A percentile compares a stretch with the other conserved stretches of the same genome.
phyloP scores from a whole-genome alignment of 2,329 filamentous ascomycete species.

The Nothophoma quercina region DNA sequence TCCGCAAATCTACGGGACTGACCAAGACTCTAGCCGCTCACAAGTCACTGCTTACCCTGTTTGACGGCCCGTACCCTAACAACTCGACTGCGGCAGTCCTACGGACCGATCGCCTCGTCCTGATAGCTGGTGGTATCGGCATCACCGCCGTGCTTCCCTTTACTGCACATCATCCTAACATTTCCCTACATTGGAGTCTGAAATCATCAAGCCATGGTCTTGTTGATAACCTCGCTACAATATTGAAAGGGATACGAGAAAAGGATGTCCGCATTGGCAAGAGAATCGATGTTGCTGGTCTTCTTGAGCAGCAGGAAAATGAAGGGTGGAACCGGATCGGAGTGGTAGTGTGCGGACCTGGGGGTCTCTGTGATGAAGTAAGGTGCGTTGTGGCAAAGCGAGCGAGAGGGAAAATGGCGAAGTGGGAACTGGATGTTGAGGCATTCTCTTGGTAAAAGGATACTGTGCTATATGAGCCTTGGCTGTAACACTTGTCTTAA shows the following conservation, averaged over 20 bases:
- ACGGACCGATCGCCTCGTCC: conserved; percentile 44
- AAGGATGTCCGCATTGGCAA: conserved; percentile 49
- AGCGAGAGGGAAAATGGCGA: conserved; percentile 5
- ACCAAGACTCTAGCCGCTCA: conserved; percentile 42
- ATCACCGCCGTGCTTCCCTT: conserved; percentile 55
- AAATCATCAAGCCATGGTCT: conserved; percentile 35
- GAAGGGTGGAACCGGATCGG: conserved; percentile 49
- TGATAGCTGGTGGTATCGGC: conserved; percentile 58
- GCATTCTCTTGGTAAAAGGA: conserved; percentile 34
- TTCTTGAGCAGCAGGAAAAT: conserved; percentile 45
- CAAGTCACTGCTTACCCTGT: conserved; percentile 44
- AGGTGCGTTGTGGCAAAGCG: conserved; percentile 31
- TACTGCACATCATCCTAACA: conserved; percentile 45
- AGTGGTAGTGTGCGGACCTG: conserved; percentile 55
- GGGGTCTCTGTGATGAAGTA: conserved; percentile 51
- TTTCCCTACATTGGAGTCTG: conserved; percentile 53
- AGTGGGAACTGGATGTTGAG: conserved; percentile 38
- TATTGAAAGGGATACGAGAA: conserved; percentile 37
- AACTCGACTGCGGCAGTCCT: conserved; percentile 32
- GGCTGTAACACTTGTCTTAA: too few relatives aligned
- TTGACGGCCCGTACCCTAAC: conserved; percentile 55
- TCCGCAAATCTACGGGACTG: conserved; percentile 49
- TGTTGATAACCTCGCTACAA: conserved; percentile 39
- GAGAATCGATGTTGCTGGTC: conserved; percentile 42
- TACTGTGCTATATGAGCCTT: too few relatives aligned